These are phyloP conservation scores for Athelia sp. DNA, from an alignment of 1,284 basidiomycete genomes.

Conservation along the genomic window DNA sequence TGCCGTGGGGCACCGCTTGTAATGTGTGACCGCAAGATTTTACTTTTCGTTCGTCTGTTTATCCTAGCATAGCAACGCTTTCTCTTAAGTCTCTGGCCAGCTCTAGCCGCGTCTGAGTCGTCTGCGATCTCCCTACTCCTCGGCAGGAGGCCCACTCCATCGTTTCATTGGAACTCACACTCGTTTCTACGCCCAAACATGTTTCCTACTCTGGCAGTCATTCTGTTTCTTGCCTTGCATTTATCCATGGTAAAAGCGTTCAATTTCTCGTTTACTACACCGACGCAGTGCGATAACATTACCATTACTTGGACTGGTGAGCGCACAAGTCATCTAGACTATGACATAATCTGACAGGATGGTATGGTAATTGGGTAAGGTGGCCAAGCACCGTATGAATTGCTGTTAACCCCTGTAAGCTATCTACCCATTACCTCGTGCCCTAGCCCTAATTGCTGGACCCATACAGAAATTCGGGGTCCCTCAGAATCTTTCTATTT, in stretches of 20 bases:
- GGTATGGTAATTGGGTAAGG: conserved; percentile 32
- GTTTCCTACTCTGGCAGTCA: conserved; percentile 7
- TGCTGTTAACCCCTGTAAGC: conserved; percentile 57
- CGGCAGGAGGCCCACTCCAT: too few species aligned
- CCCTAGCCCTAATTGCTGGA: conserved; percentile 5
- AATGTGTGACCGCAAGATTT: too few species aligned
- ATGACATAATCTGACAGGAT: conserved; percentile 6
- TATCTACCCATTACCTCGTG: background rate
- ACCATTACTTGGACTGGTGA: conserved; percentile 60
- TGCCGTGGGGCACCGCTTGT: too few species aligned
- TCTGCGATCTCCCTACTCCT: too few species aligned
- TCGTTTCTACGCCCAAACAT: conserved; percentile 2
- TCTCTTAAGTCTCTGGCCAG: too few species aligned
- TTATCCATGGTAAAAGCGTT: conserved; percentile 37
- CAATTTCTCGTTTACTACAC: conserved; percentile 41
- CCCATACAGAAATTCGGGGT: conserved; percentile 43
- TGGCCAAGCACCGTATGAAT: conserved; percentile 55
- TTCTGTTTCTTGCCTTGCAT: conserved; percentile 9
- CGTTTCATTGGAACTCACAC: conserved; percentile 11
- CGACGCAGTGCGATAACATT: conserved; percentile 58
- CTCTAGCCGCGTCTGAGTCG: too few species aligned
- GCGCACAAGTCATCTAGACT: conserved; percentile 11
- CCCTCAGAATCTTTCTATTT: conserved; percentile 52
- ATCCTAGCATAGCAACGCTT: too few species aligned
- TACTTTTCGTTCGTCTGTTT: too few species aligned